phyloP scores from a whole-genome alignment of 805 yeast species.

The Saccharomycopsis sp. region DNA sequence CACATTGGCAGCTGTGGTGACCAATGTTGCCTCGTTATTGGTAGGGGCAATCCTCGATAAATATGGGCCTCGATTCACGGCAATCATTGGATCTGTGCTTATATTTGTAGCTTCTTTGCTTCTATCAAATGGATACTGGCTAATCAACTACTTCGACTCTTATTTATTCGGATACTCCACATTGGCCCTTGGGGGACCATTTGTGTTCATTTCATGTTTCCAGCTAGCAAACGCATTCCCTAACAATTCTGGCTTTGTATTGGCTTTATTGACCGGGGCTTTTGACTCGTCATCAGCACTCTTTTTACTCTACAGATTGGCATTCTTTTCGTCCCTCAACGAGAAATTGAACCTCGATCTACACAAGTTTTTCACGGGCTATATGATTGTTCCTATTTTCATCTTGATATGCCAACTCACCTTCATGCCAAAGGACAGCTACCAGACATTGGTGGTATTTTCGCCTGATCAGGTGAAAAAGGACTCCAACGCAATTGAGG shows the following conservation, averaged over 20 bases:
- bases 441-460: constrained; percentile 29
- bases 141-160: constrained; percentile 44
- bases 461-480: not conserved
- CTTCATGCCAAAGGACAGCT: constrained; percentile 74
- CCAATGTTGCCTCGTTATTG: constrained; percentile 74
- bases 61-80: constrained; percentile 76
- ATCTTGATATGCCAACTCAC: constrained; percentile 66
- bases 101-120: constrained; percentile 49
- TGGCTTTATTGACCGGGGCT: constrained; percentile 87
- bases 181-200: constrained; percentile 89
- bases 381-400: constrained; percentile 71
- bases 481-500: not conserved
- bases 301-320: constrained; percentile 64
- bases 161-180: constrained; percentile 68
- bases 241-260: constrained; percentile 66
- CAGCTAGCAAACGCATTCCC: constrained; percentile 88
- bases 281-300: constrained; percentile 91
- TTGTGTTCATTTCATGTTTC: constrained; percentile 83
- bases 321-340: constrained; percentile 29
- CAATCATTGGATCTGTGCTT: constrained; percentile 61
- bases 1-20: constrained; percentile 78
- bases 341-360: constrained; percentile 33
- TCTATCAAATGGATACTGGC: constrained; percentile 35
- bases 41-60: constrained; percentile 77
- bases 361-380: constrained; percentile 55